A percentile compares a stretch with the other conserved stretches of the same genome.
Conservation (phyloP, 208 protist genomes). For the Wallacemonas rigidus region DNA sequence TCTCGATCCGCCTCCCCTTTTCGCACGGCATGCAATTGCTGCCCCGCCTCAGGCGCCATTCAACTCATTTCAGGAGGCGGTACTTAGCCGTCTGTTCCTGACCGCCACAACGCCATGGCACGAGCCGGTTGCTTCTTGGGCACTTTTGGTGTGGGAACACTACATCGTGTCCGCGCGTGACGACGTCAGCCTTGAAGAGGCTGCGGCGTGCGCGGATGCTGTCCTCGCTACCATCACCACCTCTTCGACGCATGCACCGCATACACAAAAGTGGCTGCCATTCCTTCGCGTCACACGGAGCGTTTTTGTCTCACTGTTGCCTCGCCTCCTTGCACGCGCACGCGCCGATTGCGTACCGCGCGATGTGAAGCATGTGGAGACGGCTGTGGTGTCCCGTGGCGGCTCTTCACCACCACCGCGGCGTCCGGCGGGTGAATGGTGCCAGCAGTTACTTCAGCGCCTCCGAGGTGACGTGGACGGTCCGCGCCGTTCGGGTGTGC, state of each 20-base stretch:
- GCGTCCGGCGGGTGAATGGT: conserved; percentile 10
- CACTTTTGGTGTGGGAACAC: conserved; percentile 1
- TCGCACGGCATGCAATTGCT: background rate
- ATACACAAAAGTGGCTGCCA: background rate
- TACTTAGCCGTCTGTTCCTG: conserved; percentile 3
- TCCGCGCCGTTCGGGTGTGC: background rate
- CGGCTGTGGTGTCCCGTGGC: no score
- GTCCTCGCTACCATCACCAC: background rate
- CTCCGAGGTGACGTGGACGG: background rate
- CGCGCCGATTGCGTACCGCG: background rate
- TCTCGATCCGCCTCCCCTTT: background rate
- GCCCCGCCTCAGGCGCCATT: no score
- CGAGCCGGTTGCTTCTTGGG: background rate
- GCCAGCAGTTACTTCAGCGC: conserved; percentile 2
- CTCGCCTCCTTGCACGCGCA: background rate
- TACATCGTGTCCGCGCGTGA: background rate
- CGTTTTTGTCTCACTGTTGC: background rate
- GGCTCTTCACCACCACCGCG: background rate
- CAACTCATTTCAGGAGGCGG: background rate
- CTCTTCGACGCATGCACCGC: background rate
- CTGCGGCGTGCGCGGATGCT: background rate
- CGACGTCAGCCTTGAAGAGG: background rate
- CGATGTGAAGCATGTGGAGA: background rate
- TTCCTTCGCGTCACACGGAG: background rate
- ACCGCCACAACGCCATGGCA: background rate